Evolutionary conservation across 2,329 filamentous ascomycete genomes (phyloP).

Genomic region (Lasiodiplodia sp.): DNA sequence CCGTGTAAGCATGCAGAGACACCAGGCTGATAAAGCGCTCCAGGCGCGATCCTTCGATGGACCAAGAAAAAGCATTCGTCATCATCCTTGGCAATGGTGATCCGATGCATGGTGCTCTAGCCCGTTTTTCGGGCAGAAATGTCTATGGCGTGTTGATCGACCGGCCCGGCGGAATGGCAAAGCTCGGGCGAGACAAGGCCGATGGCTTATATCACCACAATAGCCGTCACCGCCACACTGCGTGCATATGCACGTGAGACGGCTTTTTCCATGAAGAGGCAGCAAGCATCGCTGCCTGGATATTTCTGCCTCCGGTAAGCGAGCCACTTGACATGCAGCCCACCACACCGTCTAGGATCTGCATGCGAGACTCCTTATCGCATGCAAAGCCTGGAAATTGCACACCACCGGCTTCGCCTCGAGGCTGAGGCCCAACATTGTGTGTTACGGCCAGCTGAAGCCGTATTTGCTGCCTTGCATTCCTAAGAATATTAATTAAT

Average conservation of each 20-base stretch:
- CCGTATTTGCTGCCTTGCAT: not conserved
- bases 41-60: not conserved
- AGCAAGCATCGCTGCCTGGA: not conserved
- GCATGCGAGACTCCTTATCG: not conserved
- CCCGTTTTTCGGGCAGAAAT: not conserved
- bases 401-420: not conserved
- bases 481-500: not conserved
- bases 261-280: not conserved
- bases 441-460: not conserved
- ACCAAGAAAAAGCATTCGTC: not conserved
- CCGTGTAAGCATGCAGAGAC: not conserved
- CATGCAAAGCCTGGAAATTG: not conserved
- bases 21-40: not conserved
- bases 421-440: not conserved
- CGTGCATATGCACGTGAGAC: not conserved
- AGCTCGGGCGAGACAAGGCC: not conserved
- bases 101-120: no score
- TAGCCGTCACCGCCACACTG: not conserved
- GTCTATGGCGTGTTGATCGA: not conserved
- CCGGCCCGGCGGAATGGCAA: not conserved
- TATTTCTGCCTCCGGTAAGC: not conserved
- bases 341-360: conserved; percentile 4
- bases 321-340: conserved; percentile 1
- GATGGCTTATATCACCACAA: not conserved
- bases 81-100: not conserved